These are phyloP conservation scores for Rhododendron vialii DNA, from an alignment of 148 eudicot genomes.

Conservation along the genomic window DNA sequence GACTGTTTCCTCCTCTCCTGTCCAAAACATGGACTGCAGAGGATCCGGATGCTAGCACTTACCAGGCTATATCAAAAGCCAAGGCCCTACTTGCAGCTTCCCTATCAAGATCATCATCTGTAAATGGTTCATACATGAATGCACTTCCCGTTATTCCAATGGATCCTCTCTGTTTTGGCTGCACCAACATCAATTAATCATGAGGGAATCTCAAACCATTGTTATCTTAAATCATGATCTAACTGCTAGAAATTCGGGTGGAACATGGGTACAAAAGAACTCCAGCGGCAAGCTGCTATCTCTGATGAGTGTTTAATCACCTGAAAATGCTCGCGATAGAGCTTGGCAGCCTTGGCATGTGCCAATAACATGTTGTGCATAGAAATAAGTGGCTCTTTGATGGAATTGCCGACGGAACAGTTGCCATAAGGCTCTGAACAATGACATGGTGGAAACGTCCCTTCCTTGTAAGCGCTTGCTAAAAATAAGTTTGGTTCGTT, in stretches of 20 bases:
- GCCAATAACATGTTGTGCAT: conserved; percentile 65
- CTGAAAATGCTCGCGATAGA: conserved; percentile 54
- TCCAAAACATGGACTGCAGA: background rate
- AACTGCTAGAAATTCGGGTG: background rate
- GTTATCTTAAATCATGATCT: background rate
- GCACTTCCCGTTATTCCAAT: conserved; percentile 44
- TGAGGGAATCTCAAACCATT: background rate
- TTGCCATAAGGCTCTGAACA: conserved; percentile 60
- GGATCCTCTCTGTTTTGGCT: conserved; percentile 51
- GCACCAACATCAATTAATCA: conserved; percentile 12
- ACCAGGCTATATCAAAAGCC: conserved; percentile 47
- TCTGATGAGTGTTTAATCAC: conserved; percentile 6
- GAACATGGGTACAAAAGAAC: background rate
- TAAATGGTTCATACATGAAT: conserved; percentile 44
- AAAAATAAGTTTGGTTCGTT: conserved; percentile 69
- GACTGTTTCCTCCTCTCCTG: too few relatives aligned
- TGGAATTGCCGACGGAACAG: conserved; percentile 54
- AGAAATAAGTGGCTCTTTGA: conserved; percentile 52
- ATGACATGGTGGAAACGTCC: conserved; percentile 60
- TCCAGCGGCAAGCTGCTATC: background rate
- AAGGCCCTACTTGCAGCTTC: conserved; percentile 51
- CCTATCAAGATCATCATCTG: conserved; percentile 32
- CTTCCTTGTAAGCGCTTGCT: conserved; percentile 34
- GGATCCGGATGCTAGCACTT: background rate
- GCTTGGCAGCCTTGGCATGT: conserved; percentile 59